Evolutionary conservation across 768 basidiomycete genomes (phyloP).

Genomic region (Pluteus cervinus): DNA sequence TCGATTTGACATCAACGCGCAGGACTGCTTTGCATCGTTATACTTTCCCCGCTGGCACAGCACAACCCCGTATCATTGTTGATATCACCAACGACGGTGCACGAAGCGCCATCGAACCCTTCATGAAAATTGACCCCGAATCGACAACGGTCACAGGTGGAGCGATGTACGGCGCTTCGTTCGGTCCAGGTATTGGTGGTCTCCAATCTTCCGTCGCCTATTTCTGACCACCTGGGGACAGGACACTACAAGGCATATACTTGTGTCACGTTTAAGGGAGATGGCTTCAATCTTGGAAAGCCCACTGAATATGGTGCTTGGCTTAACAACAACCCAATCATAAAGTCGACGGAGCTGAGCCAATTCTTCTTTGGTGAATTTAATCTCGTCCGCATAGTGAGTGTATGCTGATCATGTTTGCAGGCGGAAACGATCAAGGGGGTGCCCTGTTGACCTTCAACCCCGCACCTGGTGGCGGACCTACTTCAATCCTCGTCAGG

Average conservation of each 20-base stretch:
- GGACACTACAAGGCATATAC: conserved; percentile 52
- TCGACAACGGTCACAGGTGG: conserved; percentile 47
- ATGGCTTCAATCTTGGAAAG: conserved; percentile 36
- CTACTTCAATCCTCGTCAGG: conserved; percentile 48
- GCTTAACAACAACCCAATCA: conserved; percentile 42
- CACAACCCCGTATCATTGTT: conserved; percentile 45
- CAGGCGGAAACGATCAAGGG: conserved; percentile 44
- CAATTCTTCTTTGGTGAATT: conserved; percentile 44
- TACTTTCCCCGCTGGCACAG: conserved; percentile 43
- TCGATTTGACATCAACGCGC: conserved; percentile 54
- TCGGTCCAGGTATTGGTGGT: too few species aligned
- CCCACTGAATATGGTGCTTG: conserved; percentile 54
- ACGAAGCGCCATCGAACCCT: conserved; percentile 41
- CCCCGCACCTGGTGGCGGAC: conserved; percentile 27
- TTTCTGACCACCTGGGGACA: conserved; percentile 7
- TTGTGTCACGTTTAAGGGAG: conserved; percentile 56
- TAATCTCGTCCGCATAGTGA: not conserved
- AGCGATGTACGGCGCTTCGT: conserved; percentile 45
- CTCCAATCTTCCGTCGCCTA: not conserved
- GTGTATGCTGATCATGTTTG: not conserved
- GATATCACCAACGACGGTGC: conserved; percentile 63
- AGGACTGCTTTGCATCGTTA: conserved; percentile 56
- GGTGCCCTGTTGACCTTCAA: conserved; percentile 49
- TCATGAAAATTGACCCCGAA: conserved; percentile 39
- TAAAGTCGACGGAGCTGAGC: conserved; percentile 35